Percentiles rank a stretch among this genome's conserved stretches.
These are phyloP conservation scores for Chalciporus chontae DNA, from an alignment of 768 basidiomycete species.

Conservation along the genomic window DNA sequence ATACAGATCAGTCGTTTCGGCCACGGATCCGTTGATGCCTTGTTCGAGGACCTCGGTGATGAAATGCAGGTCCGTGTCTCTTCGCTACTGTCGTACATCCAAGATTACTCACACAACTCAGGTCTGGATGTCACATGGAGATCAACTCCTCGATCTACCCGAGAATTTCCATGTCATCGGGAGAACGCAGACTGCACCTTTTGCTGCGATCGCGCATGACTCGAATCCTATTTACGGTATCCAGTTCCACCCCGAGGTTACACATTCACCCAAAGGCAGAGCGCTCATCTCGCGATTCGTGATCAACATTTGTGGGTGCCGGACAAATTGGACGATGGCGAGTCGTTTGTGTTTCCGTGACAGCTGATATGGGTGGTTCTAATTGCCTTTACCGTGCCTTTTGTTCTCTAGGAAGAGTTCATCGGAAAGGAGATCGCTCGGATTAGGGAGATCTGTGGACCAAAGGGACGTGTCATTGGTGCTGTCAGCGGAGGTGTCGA, in stretches of 20 bases:
- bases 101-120: slow-evolving; percentile 28
- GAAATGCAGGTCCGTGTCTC: slow-evolving; percentile 70
- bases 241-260: slow-evolving; percentile 99
- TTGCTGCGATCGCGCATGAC: slow-evolving; percentile 89
- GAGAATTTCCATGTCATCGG: slow-evolving; percentile 86
- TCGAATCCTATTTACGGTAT: slow-evolving; percentile 90
- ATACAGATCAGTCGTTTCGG: slow-evolving; percentile 68
- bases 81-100: background rate
- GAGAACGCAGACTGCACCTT: slow-evolving; percentile 82
- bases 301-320: slow-evolving; percentile 78
- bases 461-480: slow-evolving; percentile 93
- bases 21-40: slow-evolving; percentile 55
- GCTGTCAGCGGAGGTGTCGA: slow-evolving; percentile 98
- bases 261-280: slow-evolving; percentile 87
- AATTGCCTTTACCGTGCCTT: background rate
- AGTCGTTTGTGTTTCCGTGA: slow-evolving; percentile 8
- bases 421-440: slow-evolving; percentile 94
- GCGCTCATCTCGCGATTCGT: slow-evolving; percentile 88
- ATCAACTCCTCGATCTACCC: slow-evolving; percentile 82
- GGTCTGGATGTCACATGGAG: slow-evolving; percentile 99
- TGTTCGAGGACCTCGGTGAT: slow-evolving; percentile 86
- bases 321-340: slow-evolving; percentile 92
- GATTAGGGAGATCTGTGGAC: slow-evolving; percentile 92
- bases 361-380: slow-evolving; percentile 1
- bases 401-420: slow-evolving; percentile 74